These are phyloP conservation scores for Boechera retrofracta DNA, from an alignment of 345 rosid species.

Conservation along the genomic window DNA sequence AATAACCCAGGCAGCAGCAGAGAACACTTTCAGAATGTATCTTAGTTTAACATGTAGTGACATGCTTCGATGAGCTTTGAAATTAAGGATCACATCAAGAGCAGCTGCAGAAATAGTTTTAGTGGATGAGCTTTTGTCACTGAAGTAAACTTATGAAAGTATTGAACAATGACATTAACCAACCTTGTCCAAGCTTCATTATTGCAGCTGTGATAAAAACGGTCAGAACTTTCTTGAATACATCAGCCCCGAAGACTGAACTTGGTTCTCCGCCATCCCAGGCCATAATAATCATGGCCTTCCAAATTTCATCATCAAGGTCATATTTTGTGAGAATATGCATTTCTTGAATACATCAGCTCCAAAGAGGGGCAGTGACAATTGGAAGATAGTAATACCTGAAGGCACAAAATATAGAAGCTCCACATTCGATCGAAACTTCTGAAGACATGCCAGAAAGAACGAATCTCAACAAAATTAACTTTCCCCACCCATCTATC, in stretches of 20 bases:
- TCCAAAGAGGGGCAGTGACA: slow-evolving; percentile 18
- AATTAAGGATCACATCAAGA: slow-evolving; percentile 91
- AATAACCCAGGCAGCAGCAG: slow-evolving; percentile 97
- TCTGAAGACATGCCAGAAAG: slow-evolving; percentile 97
- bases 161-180: slow-evolving; percentile 27
- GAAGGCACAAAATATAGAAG: slow-evolving; percentile 85
- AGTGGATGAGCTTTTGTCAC: slow-evolving; percentile 20
- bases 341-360: slow-evolving; percentile 12
- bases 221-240: slow-evolving; percentile 86
- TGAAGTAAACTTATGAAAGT: slow-evolving; percentile 11
- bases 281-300: slow-evolving; percentile 97
- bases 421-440: slow-evolving; percentile 99
- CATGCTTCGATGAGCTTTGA: slow-evolving; percentile 91
- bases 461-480: slow-evolving; percentile 96
- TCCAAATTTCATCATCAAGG: slow-evolving; percentile 40
- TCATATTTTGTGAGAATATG: slow-evolving; percentile 27
- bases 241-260: slow-evolving; percentile 58
- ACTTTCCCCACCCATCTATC: slow-evolving; percentile 96
- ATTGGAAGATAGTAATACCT: slow-evolving; percentile 53
- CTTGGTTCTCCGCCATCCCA: slow-evolving; percentile 83
- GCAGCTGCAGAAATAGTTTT: slow-evolving; percentile 62
- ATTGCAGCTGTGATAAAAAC: slow-evolving; percentile 97
- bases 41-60: slow-evolving; percentile 91
- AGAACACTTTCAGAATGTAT: slow-evolving; percentile 88
- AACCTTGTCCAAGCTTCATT: slow-evolving; percentile 98